Evolutionary conservation across 2,329 filamentous ascomycete genomes (phyloP).

Genomic region (Hortaea werneckii): DNA sequence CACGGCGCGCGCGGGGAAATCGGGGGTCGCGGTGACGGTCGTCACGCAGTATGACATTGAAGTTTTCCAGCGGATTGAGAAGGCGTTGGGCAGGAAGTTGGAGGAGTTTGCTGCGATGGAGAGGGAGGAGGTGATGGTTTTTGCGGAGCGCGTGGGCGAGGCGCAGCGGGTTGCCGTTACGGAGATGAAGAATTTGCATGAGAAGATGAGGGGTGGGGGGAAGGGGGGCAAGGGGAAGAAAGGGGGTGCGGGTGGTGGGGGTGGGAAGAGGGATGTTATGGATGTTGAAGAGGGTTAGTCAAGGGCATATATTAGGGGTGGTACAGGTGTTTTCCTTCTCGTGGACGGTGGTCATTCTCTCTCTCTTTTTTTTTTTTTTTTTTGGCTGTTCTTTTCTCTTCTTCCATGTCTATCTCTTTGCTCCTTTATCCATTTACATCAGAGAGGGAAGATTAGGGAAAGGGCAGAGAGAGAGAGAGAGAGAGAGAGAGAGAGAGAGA

Average conservation of each 20-base stretch:
- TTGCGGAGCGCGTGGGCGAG: conserved; percentile 67
- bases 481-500: too few relatives aligned
- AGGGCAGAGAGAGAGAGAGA: too few relatives aligned
- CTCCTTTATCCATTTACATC: too few relatives aligned
- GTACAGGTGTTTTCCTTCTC: too few relatives aligned
- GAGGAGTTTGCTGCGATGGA: conserved; percentile 52
- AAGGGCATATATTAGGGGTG: too few relatives aligned
- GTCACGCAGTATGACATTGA: conserved; percentile 84
- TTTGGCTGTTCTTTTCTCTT: too few relatives aligned
- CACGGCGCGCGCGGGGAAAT: conserved; percentile 77
- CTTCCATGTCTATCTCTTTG: too few relatives aligned
- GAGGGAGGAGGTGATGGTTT: conserved; percentile 78
- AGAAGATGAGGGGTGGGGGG: conserved; percentile 51
- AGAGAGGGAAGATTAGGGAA: too few relatives aligned
- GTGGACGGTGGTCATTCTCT: too few relatives aligned
- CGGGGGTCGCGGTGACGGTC: conserved; percentile 68
- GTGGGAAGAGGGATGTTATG: conserved; percentile 51
- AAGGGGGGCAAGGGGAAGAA: conserved; percentile 36
- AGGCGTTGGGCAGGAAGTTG: conserved; percentile 68
- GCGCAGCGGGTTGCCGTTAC: conserved; percentile 69
- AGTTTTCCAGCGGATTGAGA: conserved; percentile 71
- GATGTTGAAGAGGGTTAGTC: conserved; percentile 57
- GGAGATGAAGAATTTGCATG: conserved; percentile 72
- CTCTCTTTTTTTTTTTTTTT: too few relatives aligned
- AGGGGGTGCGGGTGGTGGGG: conserved; percentile 30